Conservation (phyloP, 768 basidiomycete species). For the Mycena albidolilacea region DNA sequence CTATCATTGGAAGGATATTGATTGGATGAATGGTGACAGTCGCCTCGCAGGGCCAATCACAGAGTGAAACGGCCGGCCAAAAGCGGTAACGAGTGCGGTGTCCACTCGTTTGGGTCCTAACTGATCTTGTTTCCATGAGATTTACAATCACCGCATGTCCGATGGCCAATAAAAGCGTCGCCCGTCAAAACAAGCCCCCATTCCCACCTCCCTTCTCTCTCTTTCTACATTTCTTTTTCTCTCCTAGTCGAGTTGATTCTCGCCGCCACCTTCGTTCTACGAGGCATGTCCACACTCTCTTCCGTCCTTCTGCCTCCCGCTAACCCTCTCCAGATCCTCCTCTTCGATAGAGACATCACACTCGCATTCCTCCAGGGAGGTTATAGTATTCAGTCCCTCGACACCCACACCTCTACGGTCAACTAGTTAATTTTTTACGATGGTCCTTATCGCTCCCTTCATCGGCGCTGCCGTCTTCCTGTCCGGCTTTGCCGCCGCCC, state of each 20-base stretch:
- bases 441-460: constrained; percentile 73
- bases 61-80: constrained; percentile 1
- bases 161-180: constrained; percentile 40
- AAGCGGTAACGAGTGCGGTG: constrained; percentile 11
- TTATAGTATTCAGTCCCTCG: constrained; percentile 61
- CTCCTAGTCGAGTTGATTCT: constrained; percentile 74
- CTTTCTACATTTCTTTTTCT: constrained; percentile 51
- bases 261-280: constrained; percentile 66
- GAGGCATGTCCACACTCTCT: constrained; percentile 54
- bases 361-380: constrained; percentile 76
- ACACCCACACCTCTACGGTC: constrained; percentile 65
- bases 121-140: constrained; percentile 28
- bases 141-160: constrained; percentile 34
- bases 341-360: constrained; percentile 78
- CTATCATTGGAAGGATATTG: no score
- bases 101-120: constrained; percentile 27
- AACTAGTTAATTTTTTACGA: constrained; percentile 59
- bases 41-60: constrained; percentile 4
- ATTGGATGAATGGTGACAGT: not conserved
- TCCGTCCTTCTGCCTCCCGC: not conserved
- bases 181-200: constrained; percentile 30
- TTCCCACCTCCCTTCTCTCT: constrained; percentile 41
- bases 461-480: constrained; percentile 69
- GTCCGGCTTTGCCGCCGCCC: constrained; percentile 65
- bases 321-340: constrained; percentile 63